These are phyloP conservation scores for Omphalotus olearius DNA, from an alignment of 1,284 basidiomycete genomes.

Conservation along the genomic window DNA sequence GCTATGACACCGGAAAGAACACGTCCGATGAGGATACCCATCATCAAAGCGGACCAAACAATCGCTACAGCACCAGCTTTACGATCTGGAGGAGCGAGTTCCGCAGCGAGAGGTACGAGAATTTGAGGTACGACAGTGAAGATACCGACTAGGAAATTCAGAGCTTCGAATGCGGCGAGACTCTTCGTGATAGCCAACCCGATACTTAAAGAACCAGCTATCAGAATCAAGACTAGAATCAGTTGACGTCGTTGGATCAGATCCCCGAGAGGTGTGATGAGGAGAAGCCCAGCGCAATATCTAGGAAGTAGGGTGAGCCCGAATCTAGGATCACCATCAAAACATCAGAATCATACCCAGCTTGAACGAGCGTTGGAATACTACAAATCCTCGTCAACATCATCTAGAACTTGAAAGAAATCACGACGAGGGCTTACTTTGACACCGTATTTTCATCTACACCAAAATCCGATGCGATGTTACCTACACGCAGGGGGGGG, in stretches of 20 bases:
- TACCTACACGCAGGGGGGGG: not conserved
- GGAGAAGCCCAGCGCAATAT: slow-evolving; percentile 44
- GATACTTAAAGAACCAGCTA: slow-evolving; percentile 37
- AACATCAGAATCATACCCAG: slow-evolving; percentile 32
- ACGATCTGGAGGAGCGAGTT: slow-evolving; percentile 58
- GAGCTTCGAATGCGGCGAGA: slow-evolving; percentile 46
- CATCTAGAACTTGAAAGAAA: not conserved
- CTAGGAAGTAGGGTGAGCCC: slow-evolving; percentile 18
- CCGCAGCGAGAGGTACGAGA: slow-evolving; percentile 61
- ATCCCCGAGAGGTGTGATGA: slow-evolving; percentile 51
- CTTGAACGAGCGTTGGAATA: slow-evolving; percentile 45
- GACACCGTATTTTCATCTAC: slow-evolving; percentile 58
- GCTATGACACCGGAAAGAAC: slow-evolving; percentile 66
- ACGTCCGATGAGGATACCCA: slow-evolving; percentile 66
- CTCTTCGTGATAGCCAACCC: slow-evolving; percentile 41
- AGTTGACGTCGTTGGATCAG: slow-evolving; percentile 47
- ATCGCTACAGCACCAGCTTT: slow-evolving; percentile 63
- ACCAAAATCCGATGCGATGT: slow-evolving; percentile 30
- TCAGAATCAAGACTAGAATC: slow-evolving; percentile 36
- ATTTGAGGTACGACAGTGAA: slow-evolving; percentile 55
- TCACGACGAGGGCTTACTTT: slow-evolving; percentile 27
- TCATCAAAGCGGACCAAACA: slow-evolving; percentile 62
- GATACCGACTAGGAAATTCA: slow-evolving; percentile 55
- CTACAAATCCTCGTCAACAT: slow-evolving; percentile 21
- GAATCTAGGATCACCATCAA: not conserved